Percentiles rank a stretch among this genome's conserved stretches.
Conservation (phyloP, 2,329 filamentous ascomycete species). For the Penicillium nordicum region DNA sequence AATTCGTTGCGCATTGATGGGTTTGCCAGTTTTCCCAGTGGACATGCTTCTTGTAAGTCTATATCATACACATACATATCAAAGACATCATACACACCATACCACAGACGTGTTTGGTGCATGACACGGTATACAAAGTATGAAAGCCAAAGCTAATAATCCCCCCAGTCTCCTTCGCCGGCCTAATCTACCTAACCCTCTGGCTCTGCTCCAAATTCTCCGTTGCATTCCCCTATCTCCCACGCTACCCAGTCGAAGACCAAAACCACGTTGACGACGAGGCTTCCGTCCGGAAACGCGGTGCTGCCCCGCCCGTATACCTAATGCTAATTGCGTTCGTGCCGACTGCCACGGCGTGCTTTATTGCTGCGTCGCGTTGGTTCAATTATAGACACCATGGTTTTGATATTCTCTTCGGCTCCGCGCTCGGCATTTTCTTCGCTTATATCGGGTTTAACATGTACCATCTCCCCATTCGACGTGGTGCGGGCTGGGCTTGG, state of each 20-base stretch:
- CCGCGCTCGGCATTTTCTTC: constrained; percentile 67
- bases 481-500: constrained; percentile 88
- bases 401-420: constrained; percentile 90
- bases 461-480: constrained; percentile 76
- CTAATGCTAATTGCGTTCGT: constrained; percentile 71
- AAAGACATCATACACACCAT: background rate
- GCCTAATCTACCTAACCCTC: constrained; percentile 78
- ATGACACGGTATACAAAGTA: background rate
- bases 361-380: constrained; percentile 81
- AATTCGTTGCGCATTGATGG: constrained; percentile 67
- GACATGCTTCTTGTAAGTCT: constrained; percentile 64
- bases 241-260: constrained; percentile 27
- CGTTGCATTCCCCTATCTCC: constrained; percentile 45
- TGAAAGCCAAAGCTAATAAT: background rate
- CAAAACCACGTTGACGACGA: constrained; percentile 20
- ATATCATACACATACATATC: background rate
- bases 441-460: constrained; percentile 75
- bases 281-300: constrained; percentile 62
- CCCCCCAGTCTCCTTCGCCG: constrained; percentile 64
- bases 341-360: constrained; percentile 72
- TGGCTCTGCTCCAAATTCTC: constrained; percentile 67
- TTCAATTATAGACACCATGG: constrained; percentile 85
- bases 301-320: constrained; percentile 71
- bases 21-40: constrained; percentile 79
- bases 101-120: background rate